phyloP scores from a whole-genome alignment of 257 asterid species.

The Gynochthodes officinalis region DNA sequence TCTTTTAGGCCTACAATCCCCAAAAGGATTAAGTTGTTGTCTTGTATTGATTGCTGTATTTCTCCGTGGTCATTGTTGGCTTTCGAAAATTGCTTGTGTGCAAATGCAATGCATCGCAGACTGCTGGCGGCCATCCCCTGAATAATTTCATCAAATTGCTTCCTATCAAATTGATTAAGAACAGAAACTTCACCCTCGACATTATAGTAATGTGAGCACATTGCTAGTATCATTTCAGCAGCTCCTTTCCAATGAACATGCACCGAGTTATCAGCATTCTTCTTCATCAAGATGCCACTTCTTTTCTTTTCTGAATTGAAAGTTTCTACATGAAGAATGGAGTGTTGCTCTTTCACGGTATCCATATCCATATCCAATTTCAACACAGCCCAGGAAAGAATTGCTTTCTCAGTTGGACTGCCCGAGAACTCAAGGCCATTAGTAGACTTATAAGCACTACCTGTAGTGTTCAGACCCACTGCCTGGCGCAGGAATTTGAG shows the following conservation, averaged over 20 bases:
- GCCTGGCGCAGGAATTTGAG: constrained; percentile 40
- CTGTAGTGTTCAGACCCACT: constrained; percentile 49
- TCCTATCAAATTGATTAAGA: constrained; percentile 26
- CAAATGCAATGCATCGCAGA: constrained; percentile 70
- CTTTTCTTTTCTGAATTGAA: constrained; percentile 80
- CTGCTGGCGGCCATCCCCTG: constrained; percentile 71
- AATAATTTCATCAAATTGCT: constrained; percentile 31
- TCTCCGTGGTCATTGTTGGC: constrained; percentile 3
- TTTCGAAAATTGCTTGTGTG: constrained; percentile 40
- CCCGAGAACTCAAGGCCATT: constrained; percentile 54
- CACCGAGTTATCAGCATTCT: constrained; percentile 21
- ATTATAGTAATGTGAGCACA: constrained; percentile 53
- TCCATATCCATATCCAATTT: constrained; percentile 59
- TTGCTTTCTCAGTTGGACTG: constrained; percentile 86
- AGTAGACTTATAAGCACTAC: constrained; percentile 26
- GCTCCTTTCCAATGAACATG: constrained; percentile 85
- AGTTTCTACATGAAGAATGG: constrained; percentile 51
- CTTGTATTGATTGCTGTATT: constrained; percentile 23
- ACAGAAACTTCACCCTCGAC: constrained; percentile 33
- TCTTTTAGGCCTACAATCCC: constrained; percentile 66
- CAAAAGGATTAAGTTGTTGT: constrained; percentile 37
- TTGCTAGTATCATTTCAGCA: constrained; percentile 63
- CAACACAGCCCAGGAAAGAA: constrained; percentile 67
- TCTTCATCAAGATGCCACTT: constrained; percentile 52
- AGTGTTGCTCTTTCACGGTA: constrained; percentile 24